Evolutionary conservation across 2,329 filamentous ascomycete species (phyloP).

Genomic region (Domatiomyces globalis): DNA sequence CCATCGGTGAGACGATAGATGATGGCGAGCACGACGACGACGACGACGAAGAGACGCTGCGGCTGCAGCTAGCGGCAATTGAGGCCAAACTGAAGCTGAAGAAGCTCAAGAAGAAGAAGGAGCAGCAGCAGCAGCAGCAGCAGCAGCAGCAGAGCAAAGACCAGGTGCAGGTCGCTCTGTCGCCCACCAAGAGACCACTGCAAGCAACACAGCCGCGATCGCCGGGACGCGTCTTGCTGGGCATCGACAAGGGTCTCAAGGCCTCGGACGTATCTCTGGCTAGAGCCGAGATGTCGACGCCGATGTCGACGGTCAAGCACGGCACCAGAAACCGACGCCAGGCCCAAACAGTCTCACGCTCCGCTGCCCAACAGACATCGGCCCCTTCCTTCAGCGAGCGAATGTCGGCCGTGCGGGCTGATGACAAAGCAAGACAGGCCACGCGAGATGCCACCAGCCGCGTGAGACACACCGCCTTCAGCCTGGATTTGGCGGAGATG

Average conservation of each 20-base stretch:
- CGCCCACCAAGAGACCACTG: conserved; percentile 43
- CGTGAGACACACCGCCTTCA: conserved; percentile 31
- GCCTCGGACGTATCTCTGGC: conserved; percentile 75
- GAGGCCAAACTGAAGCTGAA: conserved; percentile 79
- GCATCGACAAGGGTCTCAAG: conserved; percentile 76
- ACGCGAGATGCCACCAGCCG: conserved; percentile 25
- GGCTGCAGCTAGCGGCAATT: conserved; percentile 75
- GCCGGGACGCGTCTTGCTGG: conserved; percentile 64
- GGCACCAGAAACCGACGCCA: neutral
- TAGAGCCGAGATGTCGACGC: conserved; percentile 36
- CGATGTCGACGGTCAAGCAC: neutral
- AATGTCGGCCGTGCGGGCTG: conserved; percentile 51
- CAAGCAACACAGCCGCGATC: conserved; percentile 47
- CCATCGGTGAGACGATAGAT: conserved; percentile 16
- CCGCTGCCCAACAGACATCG: conserved; percentile 17
- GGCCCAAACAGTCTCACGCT: conserved; percentile 6
- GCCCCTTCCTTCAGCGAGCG: conserved; percentile 62
- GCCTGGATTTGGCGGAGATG: conserved; percentile 30
- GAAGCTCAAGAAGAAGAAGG: conserved; percentile 55
- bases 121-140: conserved; percentile 26
- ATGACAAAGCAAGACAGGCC: conserved; percentile 27
- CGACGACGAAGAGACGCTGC: conserved; percentile 80
- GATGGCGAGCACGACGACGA: conserved; percentile 48
- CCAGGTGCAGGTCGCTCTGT: conserved; percentile 62
- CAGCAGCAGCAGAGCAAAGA: conserved; percentile 8